These are phyloP conservation scores for Lupinus albus DNA, from an alignment of 306 rosid genomes.

Conservation along the genomic window DNA sequence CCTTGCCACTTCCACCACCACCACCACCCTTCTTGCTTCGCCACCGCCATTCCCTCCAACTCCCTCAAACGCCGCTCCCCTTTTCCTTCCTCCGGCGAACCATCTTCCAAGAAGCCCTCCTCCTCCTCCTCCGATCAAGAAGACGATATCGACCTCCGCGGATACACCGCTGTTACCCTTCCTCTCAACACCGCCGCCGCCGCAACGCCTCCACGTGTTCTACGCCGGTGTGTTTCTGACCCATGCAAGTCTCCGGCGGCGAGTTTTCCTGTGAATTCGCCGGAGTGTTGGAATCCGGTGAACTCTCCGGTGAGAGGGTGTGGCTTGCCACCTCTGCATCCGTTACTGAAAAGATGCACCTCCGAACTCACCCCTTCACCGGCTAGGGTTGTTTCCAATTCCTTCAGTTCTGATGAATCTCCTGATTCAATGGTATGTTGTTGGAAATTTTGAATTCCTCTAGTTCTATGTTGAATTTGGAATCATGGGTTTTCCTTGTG, in stretches of 20 bases:
- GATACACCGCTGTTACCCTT: slow-evolving; percentile 45
- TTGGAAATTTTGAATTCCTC: neutral
- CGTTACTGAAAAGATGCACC: neutral
- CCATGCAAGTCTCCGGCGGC: neutral
- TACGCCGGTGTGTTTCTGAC: slow-evolving; percentile 41
- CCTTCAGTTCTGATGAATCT: slow-evolving; percentile 31
- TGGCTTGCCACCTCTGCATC: slow-evolving; percentile 44
- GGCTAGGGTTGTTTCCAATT: neutral
- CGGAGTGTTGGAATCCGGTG: neutral
- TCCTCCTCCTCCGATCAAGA: slow-evolving; percentile 30
- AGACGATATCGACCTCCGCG: neutral
- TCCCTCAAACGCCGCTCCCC: slow-evolving; percentile 43
- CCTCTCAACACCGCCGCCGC: slow-evolving; percentile 26
- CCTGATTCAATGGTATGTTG: slow-evolving; percentile 45
- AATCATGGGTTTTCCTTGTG: neutral
- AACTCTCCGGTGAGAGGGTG: neutral
- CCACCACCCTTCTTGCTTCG: slow-evolving; percentile 15
- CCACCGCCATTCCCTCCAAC: slow-evolving; percentile 25
- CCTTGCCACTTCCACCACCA: neutral
- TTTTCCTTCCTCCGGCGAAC: slow-evolving; percentile 3
- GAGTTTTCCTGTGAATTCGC: neutral
- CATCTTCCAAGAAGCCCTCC: slow-evolving; percentile 39
- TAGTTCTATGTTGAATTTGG: neutral
- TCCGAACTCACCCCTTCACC: slow-evolving; percentile 37
- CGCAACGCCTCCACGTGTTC: neutral